phyloP scores from a whole-genome alignment of 2,329 filamentous ascomycete species.

The Diaporthe aspalathi region DNA sequence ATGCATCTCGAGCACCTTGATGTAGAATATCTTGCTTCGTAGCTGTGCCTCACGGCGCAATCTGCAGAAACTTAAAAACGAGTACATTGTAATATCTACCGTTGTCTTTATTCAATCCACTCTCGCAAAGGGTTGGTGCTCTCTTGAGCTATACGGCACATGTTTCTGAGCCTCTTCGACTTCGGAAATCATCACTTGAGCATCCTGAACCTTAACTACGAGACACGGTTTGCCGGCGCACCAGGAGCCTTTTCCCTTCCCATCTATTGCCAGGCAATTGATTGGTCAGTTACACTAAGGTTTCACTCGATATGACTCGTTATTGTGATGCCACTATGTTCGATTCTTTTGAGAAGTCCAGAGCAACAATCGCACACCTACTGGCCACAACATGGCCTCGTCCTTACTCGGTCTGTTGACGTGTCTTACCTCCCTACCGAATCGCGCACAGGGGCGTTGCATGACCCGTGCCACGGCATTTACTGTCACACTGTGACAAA shows the following conservation, averaged over 20 bases:
- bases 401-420: not conserved
- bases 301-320: not conserved
- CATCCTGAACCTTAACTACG: not conserved
- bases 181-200: not conserved
- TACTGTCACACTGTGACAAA: slow-evolving; percentile 15
- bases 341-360: too few relatives aligned
- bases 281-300: not conserved
- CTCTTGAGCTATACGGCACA: not conserved
- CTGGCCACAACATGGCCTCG: not conserved
- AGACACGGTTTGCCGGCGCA: not conserved
- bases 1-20: too few relatives aligned
- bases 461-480: slow-evolving; percentile 11
- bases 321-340: not conserved
- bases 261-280: too few relatives aligned
- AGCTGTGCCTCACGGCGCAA: not conserved
- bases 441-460: slow-evolving; percentile 23
- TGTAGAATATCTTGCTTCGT: not conserved
- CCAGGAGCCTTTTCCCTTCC: too few relatives aligned
- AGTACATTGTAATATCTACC: not conserved
- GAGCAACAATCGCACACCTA: not conserved
- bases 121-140: not conserved
- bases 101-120: not conserved
- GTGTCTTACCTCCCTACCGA: slow-evolving; percentile 11
- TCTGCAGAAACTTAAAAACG: not conserved
- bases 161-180: not conserved